phyloP scores from a whole-genome alignment of 495 filamentous ascomycete species.

The Trichocladium antarcticum region DNA sequence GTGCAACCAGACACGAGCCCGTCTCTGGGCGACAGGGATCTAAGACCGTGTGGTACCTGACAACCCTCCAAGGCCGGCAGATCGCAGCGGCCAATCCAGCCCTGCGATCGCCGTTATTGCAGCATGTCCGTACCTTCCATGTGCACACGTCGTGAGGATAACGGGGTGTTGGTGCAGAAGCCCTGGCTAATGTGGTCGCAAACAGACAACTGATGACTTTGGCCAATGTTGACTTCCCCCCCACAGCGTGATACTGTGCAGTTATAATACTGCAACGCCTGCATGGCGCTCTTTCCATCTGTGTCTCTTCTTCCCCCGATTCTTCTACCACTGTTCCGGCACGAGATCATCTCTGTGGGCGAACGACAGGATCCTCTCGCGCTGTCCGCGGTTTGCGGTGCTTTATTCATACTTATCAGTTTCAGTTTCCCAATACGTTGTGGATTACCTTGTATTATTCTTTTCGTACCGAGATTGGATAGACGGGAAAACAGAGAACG shows the following conservation, averaged over 20 bases:
- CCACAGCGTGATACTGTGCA: background rate
- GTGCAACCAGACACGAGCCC: background rate
- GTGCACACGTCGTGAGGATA: too few species aligned
- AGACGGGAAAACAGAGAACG: background rate
- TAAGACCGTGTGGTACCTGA: background rate
- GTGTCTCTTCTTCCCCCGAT: background rate
- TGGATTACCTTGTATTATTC: background rate
- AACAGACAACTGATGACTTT: slow-evolving; percentile 2
- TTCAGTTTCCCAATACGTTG: too few species aligned
- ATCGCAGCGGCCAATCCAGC: background rate
- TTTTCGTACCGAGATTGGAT: background rate
- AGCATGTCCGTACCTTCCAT: too few species aligned
- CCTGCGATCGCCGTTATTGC: too few species aligned
- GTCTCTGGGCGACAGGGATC: background rate
- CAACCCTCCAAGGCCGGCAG: background rate
- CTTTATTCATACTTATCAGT: background rate
- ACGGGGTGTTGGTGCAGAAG: too few species aligned
- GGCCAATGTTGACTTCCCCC: background rate
- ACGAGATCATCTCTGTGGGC: background rate
- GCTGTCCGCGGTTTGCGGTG: too few species aligned
- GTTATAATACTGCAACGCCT: slow-evolving; percentile 5
- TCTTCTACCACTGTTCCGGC: background rate
- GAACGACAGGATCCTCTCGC: too few species aligned
- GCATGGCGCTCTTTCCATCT: background rate
- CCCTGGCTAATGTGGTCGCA: background rate